Conservation (phyloP, 2,329 filamentous ascomycete species). For the Trichoderma gracile region DNA sequence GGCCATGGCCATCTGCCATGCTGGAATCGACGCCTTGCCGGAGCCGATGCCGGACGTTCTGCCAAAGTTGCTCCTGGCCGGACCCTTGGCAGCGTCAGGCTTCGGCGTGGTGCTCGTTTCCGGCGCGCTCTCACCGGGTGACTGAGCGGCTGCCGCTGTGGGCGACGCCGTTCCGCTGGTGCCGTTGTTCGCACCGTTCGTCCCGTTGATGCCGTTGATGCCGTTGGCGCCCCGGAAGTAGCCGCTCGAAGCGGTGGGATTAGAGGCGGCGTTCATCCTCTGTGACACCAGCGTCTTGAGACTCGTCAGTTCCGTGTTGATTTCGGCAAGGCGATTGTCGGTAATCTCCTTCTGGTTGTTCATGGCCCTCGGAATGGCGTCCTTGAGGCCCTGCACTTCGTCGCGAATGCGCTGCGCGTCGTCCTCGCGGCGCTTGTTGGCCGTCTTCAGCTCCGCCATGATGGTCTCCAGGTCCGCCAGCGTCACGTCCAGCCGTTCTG, state of each 20-base stretch:
- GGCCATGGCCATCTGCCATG: slow-evolving; percentile 75
- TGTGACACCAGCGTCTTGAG: slow-evolving; percentile 81
- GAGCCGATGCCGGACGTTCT: slow-evolving; percentile 38
- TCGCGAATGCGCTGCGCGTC: slow-evolving; percentile 84
- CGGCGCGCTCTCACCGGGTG: slow-evolving; percentile 26
- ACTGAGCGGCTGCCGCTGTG: slow-evolving; percentile 20
- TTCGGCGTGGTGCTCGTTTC: slow-evolving; percentile 34
- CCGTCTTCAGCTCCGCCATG: slow-evolving; percentile 76
- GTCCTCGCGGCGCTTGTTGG: slow-evolving; percentile 79
- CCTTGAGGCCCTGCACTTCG: slow-evolving; percentile 79
- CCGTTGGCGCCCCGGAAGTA: slow-evolving; percentile 33
- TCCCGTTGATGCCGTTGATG: neutral
- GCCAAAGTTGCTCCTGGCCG: slow-evolving; percentile 35
- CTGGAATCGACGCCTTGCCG: slow-evolving; percentile 68
- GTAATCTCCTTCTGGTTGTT: slow-evolving; percentile 83
- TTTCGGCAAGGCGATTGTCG: slow-evolving; percentile 78
- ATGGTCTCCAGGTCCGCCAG: slow-evolving; percentile 83
- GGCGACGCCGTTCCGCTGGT: slow-evolving; percentile 29
- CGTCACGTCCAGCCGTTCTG: slow-evolving; percentile 77
- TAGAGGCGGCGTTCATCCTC: slow-evolving; percentile 50
- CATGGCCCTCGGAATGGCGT: slow-evolving; percentile 84
- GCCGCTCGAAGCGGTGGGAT: slow-evolving; percentile 31
- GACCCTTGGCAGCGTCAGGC: slow-evolving; percentile 39
- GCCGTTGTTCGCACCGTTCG: slow-evolving; percentile 27
- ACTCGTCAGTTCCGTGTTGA: slow-evolving; percentile 85